Evolutionary conservation across 2,329 filamentous ascomycete species (phyloP).

Genomic region (Fusarium torulosum): DNA sequence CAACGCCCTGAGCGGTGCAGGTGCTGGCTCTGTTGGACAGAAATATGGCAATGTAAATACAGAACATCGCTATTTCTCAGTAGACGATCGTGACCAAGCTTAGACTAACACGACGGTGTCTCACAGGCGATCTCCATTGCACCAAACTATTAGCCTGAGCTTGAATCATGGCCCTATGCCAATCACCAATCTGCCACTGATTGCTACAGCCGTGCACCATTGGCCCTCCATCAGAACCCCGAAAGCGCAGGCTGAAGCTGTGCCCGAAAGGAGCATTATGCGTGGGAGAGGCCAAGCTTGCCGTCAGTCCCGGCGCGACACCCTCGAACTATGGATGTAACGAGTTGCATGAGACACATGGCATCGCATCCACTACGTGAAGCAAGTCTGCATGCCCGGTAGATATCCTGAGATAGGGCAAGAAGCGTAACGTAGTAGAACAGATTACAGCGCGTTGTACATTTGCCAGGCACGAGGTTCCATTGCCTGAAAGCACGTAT

Average conservation of each 20-base stretch:
- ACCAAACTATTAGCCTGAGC: slow-evolving; percentile 7
- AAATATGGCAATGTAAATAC: slow-evolving; percentile 18
- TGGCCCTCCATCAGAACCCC: background rate
- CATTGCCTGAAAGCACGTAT: slow-evolving; percentile 15
- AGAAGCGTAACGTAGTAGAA: background rate
- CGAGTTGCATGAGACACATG: slow-evolving; percentile 26
- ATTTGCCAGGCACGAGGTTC: slow-evolving; percentile 17
- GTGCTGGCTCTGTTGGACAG: background rate
- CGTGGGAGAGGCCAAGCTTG: slow-evolving; percentile 9
- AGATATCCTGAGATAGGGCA: background rate
- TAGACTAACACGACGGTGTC: slow-evolving; percentile 17
- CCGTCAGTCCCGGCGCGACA: slow-evolving; percentile 21
- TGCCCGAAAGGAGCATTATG: background rate
- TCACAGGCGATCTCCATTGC: slow-evolving; percentile 20
- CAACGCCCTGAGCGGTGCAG: slow-evolving; percentile 12
- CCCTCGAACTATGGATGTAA: slow-evolving; percentile 15
- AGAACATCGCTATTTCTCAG: slow-evolving; percentile 8
- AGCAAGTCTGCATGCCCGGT: slow-evolving; percentile 12
- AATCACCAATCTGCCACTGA: slow-evolving; percentile 17
- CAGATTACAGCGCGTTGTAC: slow-evolving; percentile 4
- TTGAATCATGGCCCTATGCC: slow-evolving; percentile 35
- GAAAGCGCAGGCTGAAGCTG: slow-evolving; percentile 11
- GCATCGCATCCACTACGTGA: slow-evolving; percentile 23
- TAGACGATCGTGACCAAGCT: slow-evolving; percentile 4
- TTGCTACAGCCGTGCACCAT: slow-evolving; percentile 17